These are phyloP conservation scores for Blakeslea trispora DNA, from an alignment of 371 early-diverging fungal species.

Conservation along the genomic window DNA sequence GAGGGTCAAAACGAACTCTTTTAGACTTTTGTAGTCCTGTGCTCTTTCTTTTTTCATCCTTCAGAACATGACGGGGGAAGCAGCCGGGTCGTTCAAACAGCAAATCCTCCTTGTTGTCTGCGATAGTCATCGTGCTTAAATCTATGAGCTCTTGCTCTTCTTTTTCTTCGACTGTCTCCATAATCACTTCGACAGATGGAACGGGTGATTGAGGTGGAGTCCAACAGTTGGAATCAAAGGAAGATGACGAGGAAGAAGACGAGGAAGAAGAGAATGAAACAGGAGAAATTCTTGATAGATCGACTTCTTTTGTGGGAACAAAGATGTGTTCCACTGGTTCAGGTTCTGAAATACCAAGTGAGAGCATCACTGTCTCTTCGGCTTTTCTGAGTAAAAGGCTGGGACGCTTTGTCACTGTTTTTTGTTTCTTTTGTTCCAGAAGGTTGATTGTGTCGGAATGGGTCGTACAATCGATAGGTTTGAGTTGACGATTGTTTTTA, in stretches of 20 bases:
- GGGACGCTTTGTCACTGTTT: conserved; percentile 1
- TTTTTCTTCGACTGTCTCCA: not conserved
- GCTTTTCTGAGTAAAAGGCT: conserved; percentile 16
- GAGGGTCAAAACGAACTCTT: conserved; percentile 42
- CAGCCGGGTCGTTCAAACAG: conserved; percentile 18
- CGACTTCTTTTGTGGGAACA: conserved; percentile 7
- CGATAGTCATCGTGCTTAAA: conserved; percentile 3
- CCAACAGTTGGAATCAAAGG: conserved; percentile 21
- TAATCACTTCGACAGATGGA: conserved; percentile 1
- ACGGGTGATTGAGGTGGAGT: conserved; percentile 20
- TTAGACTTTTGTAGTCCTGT: conserved; percentile 22
- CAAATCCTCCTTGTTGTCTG: conserved; percentile 6
- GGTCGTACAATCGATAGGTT: conserved; percentile 39
- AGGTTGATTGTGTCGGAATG: conserved; percentile 23
- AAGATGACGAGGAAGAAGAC: conserved; percentile 22
- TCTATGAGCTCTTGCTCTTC: not conserved
- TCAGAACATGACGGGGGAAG: conserved; percentile 12
- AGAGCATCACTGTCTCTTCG: conserved; percentile 1
- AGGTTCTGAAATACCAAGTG: conserved; percentile 1
- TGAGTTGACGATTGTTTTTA: conserved; percentile 34
- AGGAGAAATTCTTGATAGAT: conserved; percentile 7
- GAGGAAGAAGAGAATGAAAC: conserved; percentile 33
- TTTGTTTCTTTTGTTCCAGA: conserved; percentile 9
- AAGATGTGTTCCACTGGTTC: conserved; percentile 1
- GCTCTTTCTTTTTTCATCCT: conserved; percentile 6